Conservation (phyloP, 331 rosid species). For the Cydonia oblonga region DNA sequence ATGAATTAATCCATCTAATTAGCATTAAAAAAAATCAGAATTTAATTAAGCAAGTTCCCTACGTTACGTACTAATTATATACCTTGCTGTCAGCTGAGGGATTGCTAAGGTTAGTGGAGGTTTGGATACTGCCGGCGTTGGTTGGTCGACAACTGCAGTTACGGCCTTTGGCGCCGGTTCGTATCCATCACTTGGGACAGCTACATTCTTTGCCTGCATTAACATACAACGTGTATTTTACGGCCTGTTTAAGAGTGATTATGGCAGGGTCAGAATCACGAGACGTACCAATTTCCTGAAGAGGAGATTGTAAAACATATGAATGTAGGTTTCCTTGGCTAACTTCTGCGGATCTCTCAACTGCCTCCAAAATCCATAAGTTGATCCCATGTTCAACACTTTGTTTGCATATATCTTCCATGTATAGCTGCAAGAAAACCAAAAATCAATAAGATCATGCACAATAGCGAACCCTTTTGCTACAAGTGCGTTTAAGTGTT, state of each 20-base stretch:
- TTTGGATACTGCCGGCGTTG: not conserved
- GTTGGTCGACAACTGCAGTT: not conserved
- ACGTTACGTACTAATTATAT: not conserved
- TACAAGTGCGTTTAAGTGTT: not conserved
- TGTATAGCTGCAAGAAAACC: slow-evolving; percentile 53
- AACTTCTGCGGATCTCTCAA: slow-evolving; percentile 57
- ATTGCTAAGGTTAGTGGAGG: slow-evolving; percentile 10
- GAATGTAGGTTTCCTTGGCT: slow-evolving; percentile 75
- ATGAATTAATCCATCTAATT: not conserved
- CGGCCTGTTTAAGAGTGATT: not conserved
- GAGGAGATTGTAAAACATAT: slow-evolving; percentile 64
- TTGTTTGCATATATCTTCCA: slow-evolving; percentile 95
- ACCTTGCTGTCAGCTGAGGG: slow-evolving; percentile 6
- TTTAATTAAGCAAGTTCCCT: not conserved
- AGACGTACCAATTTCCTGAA: slow-evolving; percentile 58
- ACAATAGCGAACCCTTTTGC: not conserved
- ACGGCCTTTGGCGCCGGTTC: not conserved
- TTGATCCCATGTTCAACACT: slow-evolving; percentile 74
- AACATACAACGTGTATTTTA: not conserved
- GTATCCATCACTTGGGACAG: slow-evolving; percentile 43
- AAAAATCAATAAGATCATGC: not conserved
- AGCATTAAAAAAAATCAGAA: not conserved
- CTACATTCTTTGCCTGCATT: slow-evolving; percentile 45
- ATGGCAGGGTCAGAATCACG: not conserved
- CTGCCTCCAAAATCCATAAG: slow-evolving; percentile 80